Evolutionary conservation across 768 basidiomycete species (phyloP).

Genomic region (Mycena filopes): DNA sequence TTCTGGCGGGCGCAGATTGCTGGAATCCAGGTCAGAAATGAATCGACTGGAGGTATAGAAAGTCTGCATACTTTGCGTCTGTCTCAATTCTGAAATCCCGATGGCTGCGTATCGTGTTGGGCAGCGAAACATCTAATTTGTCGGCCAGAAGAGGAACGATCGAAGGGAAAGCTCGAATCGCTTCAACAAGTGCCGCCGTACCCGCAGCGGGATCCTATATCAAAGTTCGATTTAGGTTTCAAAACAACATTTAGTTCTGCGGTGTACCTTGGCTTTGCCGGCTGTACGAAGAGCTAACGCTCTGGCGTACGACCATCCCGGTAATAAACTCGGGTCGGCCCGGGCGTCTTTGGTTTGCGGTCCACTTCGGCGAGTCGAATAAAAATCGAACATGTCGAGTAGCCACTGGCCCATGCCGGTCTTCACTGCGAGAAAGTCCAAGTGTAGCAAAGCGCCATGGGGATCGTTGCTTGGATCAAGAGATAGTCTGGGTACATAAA

Average conservation of each 20-base stretch:
- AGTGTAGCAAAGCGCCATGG: conserved; percentile 83
- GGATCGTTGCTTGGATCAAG: conserved; percentile 92
- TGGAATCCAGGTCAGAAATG: conserved; percentile 31
- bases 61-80: conserved; percentile 66
- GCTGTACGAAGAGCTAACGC: conserved; percentile 72
- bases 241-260: no score
- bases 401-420: conserved; percentile 85
- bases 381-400: conserved; percentile 69
- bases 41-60: background rate
- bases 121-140: conserved; percentile 78
- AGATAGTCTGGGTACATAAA: conserved; percentile 41
- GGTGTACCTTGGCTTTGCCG: conserved; percentile 56
- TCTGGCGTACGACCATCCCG: conserved; percentile 80
- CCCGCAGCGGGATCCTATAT: conserved; percentile 65
- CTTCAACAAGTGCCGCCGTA: conserved; percentile 75
- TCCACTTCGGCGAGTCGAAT: conserved; percentile 40
- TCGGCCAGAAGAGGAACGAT: conserved; percentile 87
- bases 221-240: background rate
- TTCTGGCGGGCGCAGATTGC: conserved; percentile 52
- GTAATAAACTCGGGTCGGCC: conserved; percentile 70
- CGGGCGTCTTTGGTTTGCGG: conserved; percentile 35
- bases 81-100: conserved; percentile 76
- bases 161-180: conserved; percentile 82
- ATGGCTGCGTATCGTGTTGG: conserved; percentile 66
- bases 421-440: conserved; percentile 89